These are phyloP conservation scores for Pichia pseudocactophila DNA, from an alignment of 805 yeast genomes.

Conservation along the genomic window DNA sequence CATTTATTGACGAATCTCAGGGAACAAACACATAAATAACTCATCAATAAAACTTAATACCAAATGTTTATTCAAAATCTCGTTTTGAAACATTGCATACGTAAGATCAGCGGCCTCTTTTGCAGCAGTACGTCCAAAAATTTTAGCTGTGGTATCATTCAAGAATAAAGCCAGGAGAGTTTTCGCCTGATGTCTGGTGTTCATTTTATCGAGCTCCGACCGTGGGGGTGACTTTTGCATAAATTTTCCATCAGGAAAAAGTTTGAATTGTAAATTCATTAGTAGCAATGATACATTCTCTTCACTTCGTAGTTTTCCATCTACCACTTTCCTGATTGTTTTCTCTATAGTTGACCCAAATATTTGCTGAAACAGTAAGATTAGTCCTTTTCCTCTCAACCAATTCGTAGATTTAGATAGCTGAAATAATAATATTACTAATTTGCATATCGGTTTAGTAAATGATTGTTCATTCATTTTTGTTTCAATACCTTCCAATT, in stretches of 20 bases:
- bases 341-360: conserved; percentile 80
- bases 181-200: conserved; percentile 49
- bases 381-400: conserved; percentile 78
- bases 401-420: conserved; percentile 53
- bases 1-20: conserved; percentile 17
- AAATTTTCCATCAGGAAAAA: conserved; percentile 48
- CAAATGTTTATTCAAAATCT: conserved; percentile 56
- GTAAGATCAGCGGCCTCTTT: conserved; percentile 50
- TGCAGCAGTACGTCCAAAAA: conserved; percentile 64
- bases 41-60: conserved; percentile 52
- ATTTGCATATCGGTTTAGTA: conserved; percentile 74
- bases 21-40: conserved; percentile 39
- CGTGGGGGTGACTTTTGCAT: conserved; percentile 38
- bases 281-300: conserved; percentile 37
- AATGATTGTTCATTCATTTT: conserved; percentile 33
- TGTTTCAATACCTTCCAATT: background rate
- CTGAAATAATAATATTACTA: conserved; percentile 62
- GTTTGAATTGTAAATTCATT: conserved; percentile 19
- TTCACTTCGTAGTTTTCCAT: conserved; percentile 32
- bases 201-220: conserved; percentile 40
- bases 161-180: conserved; percentile 47
- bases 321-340: conserved; percentile 40
- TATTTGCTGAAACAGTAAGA: conserved; percentile 74
- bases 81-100: conserved; percentile 67
- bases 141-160: conserved; percentile 55